Evolutionary conservation across 805 yeast genomes (phyloP).

Genomic region (Ogataea wickerhamii): DNA sequence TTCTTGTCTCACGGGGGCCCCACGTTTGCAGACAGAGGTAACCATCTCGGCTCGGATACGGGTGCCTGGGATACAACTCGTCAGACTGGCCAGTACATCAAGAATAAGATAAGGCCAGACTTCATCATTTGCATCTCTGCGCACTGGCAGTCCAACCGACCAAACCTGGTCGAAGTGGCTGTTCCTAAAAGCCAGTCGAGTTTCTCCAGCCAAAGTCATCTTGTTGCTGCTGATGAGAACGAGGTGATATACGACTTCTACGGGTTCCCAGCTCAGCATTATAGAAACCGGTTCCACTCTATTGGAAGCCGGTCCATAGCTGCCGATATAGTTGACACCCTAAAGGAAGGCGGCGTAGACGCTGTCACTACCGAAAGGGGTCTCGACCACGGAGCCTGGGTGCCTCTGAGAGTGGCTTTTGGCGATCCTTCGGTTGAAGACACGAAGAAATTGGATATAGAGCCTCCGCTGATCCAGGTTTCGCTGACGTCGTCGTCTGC

Average conservation of each 20-base stretch:
- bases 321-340: slow-evolving; percentile 37
- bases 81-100: slow-evolving; percentile 50
- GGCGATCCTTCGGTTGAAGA: slow-evolving; percentile 35
- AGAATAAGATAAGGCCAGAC: slow-evolving; percentile 53
- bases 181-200: slow-evolving; percentile 32
- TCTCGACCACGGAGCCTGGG: slow-evolving; percentile 83
- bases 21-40: slow-evolving; percentile 59
- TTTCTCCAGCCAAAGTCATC: slow-evolving; percentile 12
- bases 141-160: slow-evolving; percentile 61
- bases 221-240: slow-evolving; percentile 37
- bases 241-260: slow-evolving; percentile 68
- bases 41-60: slow-evolving; percentile 43
- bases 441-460: slow-evolving; percentile 40
- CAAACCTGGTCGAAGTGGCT: slow-evolving; percentile 45
- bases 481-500: slow-evolving; percentile 42
- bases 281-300: slow-evolving; percentile 58
- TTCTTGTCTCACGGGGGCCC: slow-evolving; percentile 87
- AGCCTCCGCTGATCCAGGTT: slow-evolving; percentile 48
- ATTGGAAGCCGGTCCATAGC: slow-evolving; percentile 43
- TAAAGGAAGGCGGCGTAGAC: slow-evolving; percentile 42
- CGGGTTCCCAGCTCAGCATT: slow-evolving; percentile 66
- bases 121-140: slow-evolving; percentile 68
- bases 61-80: slow-evolving; percentile 59
- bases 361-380: slow-evolving; percentile 54
- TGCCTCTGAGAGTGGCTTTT: slow-evolving; percentile 71